Evolutionary conservation across 1,284 basidiomycete species (phyloP), one percentile per base, ranked within the genome.

Genomic region (Cryptococcus sp.): DNA sequence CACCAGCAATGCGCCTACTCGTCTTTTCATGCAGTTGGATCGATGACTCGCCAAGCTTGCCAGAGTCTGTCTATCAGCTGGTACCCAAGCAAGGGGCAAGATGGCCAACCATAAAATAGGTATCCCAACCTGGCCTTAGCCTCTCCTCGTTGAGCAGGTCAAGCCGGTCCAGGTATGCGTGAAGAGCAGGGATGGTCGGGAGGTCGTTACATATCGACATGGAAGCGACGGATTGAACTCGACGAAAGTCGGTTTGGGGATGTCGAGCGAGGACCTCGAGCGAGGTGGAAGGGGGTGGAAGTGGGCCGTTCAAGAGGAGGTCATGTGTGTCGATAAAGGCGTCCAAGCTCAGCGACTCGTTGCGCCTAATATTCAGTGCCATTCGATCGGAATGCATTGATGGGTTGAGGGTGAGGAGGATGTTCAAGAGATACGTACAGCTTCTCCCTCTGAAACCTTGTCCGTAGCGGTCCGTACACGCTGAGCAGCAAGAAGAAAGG

Each of bases 1-100:
- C 25, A 97, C 91, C 34, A 97, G 77, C 16, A 97, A 82, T 0
- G 91, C 92, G 12, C 93, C 93, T 0, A 97, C 93, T 1, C 95
- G 81, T 4, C 95, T 82, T 68, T 99, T 99, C 94, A 97, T 97
- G 71, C 86, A 97, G 68, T 91, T 97, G n/a, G 84, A 89, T 35
- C 86, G 79, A 58, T 82, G 83, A 6, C 85, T 90, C 3, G 91
- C 91, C 37, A 95, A 79, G 12, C 85, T 84, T 6, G 92, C 91
- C 35, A 95, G 78, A 2, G 85, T 89, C 86, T 10, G 31, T 7
- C 4, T 32, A 18, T 11, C 5, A 4, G n/a, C 28, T 24, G 6
- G 32, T 7, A 18, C 12, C 12, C 25, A 10, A 3, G 5, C 25
- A 24, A 33, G 6, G n/a, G n/a, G n/a, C 21, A 37, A 38, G 41